Conservation (phyloP, 306 rosid species). For the Sindora glabra region DNA sequence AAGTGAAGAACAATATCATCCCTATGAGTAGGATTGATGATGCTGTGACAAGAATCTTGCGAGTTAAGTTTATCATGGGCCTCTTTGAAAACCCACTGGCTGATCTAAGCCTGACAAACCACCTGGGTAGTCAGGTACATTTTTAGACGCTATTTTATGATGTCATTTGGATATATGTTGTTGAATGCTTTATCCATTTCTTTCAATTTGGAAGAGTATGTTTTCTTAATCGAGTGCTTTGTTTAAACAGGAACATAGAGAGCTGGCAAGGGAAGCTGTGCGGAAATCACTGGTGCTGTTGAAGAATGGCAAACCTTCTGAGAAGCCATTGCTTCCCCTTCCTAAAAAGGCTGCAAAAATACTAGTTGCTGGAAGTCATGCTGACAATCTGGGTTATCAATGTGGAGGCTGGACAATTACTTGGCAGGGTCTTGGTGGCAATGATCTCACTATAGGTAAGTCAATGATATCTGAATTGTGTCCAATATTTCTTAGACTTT, state of each 20-base stretch:
- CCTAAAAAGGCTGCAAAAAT: constrained; percentile 74
- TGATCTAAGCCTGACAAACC: constrained; percentile 55
- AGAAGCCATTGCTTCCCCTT: constrained; percentile 70
- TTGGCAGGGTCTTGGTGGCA: constrained; percentile 87
- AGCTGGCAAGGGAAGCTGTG: constrained; percentile 91
- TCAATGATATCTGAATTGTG: neutral
- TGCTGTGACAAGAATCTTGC: constrained; percentile 69
- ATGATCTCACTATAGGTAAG: constrained; percentile 65
- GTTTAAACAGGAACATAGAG: constrained; percentile 70
- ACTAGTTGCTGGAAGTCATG: constrained; percentile 82
- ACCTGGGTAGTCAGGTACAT: constrained; percentile 64
- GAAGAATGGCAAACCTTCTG: constrained; percentile 59
- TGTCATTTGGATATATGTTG: neutral
- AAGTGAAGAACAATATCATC: constrained; percentile 57
- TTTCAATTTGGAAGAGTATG: neutral
- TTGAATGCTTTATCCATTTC: neutral
- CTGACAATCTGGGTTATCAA: constrained; percentile 81
- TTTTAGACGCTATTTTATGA: neutral
- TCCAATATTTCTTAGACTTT: too few relatives aligned
- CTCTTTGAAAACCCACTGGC: constrained; percentile 72
- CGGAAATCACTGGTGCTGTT: constrained; percentile 78
- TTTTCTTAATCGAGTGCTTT: neutral
- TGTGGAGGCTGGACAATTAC: constrained; percentile 99
- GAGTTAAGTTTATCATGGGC: constrained; percentile 76
- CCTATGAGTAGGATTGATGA: constrained; percentile 73